These are phyloP conservation scores for Paracamarosporium sp. DNA, from an alignment of 2,329 filamentous ascomycete species.

Conservation along the genomic window DNA sequence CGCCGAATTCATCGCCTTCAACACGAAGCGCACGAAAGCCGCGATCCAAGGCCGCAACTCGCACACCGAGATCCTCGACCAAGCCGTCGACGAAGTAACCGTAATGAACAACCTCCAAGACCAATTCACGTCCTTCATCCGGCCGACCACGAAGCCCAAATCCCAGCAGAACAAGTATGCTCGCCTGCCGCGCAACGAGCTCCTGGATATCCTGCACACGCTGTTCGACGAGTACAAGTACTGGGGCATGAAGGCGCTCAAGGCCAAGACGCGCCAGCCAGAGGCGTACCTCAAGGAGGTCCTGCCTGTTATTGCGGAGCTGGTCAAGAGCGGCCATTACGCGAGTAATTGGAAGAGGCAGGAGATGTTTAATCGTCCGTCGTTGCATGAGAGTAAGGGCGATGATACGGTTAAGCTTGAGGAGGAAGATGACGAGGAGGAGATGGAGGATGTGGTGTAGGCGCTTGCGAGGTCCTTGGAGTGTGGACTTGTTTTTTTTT, in stretches of 20 bases:
- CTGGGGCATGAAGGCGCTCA: slow-evolving; percentile 91
- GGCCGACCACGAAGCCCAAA: slow-evolving; percentile 25
- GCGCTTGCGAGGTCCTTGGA: too few species aligned
- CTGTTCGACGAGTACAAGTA: slow-evolving; percentile 88
- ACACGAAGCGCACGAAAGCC: slow-evolving; percentile 50
- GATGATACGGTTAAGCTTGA: slow-evolving; percentile 65
- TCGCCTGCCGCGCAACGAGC: slow-evolving; percentile 86
- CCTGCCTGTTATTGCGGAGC: slow-evolving; percentile 79
- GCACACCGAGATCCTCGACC: slow-evolving; percentile 41
- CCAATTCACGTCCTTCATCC: slow-evolving; percentile 43
- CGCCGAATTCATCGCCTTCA: slow-evolving; percentile 51
- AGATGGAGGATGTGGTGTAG: slow-evolving; percentile 78
- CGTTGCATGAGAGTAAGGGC: neutral
- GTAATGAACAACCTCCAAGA: slow-evolving; percentile 36
- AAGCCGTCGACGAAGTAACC: slow-evolving; percentile 23
- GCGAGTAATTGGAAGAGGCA: slow-evolving; percentile 81
- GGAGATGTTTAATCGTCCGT: neutral
- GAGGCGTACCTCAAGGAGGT: slow-evolving; percentile 91
- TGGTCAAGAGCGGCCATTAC: slow-evolving; percentile 84
- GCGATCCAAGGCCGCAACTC: slow-evolving; percentile 51
- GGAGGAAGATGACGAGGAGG: slow-evolving; percentile 70
- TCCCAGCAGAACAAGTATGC: slow-evolving; percentile 73
- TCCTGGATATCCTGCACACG: slow-evolving; percentile 83
- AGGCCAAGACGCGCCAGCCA: slow-evolving; percentile 79
- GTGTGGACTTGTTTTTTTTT: neutral